Conservation (phyloP, 495 filamentous ascomycete genomes). For the Aspergillus ostianus region DNA sequence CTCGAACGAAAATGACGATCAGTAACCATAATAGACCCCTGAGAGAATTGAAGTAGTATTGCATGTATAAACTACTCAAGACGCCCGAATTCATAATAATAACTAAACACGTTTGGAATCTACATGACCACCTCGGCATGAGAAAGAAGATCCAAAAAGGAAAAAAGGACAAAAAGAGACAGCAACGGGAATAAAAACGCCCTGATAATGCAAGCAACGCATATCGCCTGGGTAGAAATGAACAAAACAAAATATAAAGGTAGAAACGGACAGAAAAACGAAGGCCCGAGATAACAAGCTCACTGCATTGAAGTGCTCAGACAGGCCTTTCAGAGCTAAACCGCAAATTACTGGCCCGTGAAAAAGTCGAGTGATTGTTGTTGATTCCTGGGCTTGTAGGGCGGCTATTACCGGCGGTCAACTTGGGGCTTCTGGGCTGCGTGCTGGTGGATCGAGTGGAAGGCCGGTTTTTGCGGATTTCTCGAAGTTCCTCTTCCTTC, state of each 20-base stretch:
- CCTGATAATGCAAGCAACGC: background rate
- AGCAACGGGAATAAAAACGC: background rate
- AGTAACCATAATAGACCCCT: background rate
- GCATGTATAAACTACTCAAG: too few relatives aligned
- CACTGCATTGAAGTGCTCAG: background rate
- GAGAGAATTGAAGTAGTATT: background rate
- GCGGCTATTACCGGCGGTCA: constrained; percentile 34
- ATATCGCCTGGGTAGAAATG: background rate
- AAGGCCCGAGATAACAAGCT: too few relatives aligned
- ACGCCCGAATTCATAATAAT: background rate
- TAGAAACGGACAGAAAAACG: too few relatives aligned
- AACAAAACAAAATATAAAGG: background rate
- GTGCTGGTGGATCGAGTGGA: constrained; percentile 47
- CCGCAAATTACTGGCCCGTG: constrained; percentile 37
- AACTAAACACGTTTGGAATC: background rate
- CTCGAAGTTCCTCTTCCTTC: constrained; percentile 61
- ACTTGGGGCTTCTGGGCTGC: constrained; percentile 47
- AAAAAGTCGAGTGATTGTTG: constrained; percentile 31
- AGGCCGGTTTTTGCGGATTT: constrained; percentile 50
- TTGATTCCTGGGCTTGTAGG: constrained; percentile 45
- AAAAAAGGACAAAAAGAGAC: background rate
- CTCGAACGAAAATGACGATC: background rate
- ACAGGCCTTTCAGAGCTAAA: constrained; percentile 44
- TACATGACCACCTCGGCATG: background rate
- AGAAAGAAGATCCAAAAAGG: background rate